Base-by-base conservation (phyloP, 768 basidiomycete genomes). In the Mycena metata region DNA sequence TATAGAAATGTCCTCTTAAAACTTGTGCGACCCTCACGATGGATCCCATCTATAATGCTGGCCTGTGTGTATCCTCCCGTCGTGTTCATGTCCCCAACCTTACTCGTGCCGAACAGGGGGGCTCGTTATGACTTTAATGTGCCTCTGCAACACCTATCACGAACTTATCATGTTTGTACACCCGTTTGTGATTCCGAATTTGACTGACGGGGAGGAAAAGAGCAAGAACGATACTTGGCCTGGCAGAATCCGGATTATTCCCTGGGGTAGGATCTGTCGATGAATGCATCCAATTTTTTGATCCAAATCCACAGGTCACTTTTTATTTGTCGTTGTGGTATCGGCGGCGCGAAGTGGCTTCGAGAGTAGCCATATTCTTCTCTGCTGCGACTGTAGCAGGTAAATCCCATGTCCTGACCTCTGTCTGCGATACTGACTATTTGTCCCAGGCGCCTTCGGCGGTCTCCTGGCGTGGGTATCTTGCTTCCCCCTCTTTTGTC, bases 271-370 rank as follows among this genome's bases (percentile, higher is more conserved):
- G 78, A 65, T 43, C 7, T 24, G n/a, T 24, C 5, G 6, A 6
- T 9, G 13, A 19, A 42, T 42, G 5, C 30, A 39, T 39, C 26
- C 39, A 47, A 24, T 50, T 10, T 45, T 12, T 51, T 39, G 8
- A 51, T 33, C 30, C 15, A 3, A n/a, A n/a, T n/a, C 30, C 24
- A 2, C 35, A 82, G 82, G 76, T 83, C 55, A 80, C 80, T 0
- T 83, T 82, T 66, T 83, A 86, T 76, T 70, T 89, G 49, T 88
- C 86, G 13, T 75, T 88, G 55, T 91, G 90, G 89, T 88, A 92
- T 73, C 83, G 87, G 12, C 80, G 86, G 41, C 79, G 79, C 59
- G 90, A 91, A 72, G 84, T 89, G 49, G 88, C 86, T 19, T 19
- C 64, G 7, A 42, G 64, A 30, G 21, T 61, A 2, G 57, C 56